Conservation (phyloP, 768 basidiomycete species). For the Arthromyces matolae region DNA sequence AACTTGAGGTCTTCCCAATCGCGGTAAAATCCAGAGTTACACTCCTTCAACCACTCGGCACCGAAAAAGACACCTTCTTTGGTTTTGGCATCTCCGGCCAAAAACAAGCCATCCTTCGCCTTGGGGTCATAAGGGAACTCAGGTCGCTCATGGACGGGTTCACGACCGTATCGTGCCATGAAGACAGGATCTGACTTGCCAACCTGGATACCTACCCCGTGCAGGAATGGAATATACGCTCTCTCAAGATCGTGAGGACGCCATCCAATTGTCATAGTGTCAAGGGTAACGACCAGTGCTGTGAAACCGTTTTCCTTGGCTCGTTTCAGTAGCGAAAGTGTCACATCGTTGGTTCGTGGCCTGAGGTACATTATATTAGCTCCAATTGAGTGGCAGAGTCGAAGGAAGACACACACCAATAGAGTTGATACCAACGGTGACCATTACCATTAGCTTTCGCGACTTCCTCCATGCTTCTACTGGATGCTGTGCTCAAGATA, state of each 20-base stretch:
- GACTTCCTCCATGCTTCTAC: constrained; percentile 71
- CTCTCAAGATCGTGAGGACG: constrained; percentile 69
- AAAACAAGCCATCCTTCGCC: constrained; percentile 38
- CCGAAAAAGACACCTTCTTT: constrained; percentile 45
- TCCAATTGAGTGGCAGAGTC: background rate
- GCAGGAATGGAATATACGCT: constrained; percentile 62
- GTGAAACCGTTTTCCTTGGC: constrained; percentile 65
- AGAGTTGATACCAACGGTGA: constrained; percentile 77
- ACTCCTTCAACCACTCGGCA: constrained; percentile 57
- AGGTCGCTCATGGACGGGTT: constrained; percentile 41
- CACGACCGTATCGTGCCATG: constrained; percentile 53
- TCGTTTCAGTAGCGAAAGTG: constrained; percentile 60
- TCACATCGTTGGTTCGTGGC: constrained; percentile 59
- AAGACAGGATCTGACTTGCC: constrained; percentile 76
- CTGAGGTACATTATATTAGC: constrained; percentile 28
- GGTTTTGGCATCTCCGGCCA: constrained; percentile 45
- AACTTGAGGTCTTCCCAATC: constrained; percentile 72
- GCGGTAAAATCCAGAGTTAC: constrained; percentile 57
- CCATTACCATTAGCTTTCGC: constrained; percentile 67
- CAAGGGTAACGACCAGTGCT: constrained; percentile 75
- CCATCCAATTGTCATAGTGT: constrained; percentile 73
- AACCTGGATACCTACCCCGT: constrained; percentile 64
- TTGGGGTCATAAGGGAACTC: constrained; percentile 59
- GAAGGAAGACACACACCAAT: constrained; percentile 47
- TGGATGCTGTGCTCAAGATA: constrained; percentile 73